These are phyloP conservation scores for Alternaria sp. DNA, from an alignment of 2,329 filamentous ascomycete species.

Conservation along the genomic window DNA sequence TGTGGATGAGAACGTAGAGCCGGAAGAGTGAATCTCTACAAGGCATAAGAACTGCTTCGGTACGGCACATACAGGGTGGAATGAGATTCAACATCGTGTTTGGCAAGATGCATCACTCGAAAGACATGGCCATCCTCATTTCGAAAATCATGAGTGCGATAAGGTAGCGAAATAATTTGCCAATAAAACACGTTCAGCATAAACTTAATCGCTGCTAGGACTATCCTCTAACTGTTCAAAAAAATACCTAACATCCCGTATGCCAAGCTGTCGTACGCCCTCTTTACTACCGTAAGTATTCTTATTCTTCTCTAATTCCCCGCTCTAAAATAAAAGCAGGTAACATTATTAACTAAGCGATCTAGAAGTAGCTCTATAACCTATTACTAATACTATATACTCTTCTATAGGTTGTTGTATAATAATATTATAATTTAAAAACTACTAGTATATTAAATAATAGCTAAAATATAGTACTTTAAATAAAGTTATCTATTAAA, in stretches of 20 bases:
- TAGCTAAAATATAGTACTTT: no score
- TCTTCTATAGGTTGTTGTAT: no score
- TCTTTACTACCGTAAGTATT: not conserved
- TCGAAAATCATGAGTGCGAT: not conserved
- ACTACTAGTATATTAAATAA: no score
- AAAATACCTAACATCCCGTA: not conserved
- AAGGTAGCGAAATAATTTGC: not conserved
- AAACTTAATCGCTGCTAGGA: not conserved
- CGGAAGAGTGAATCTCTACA: constrained; percentile 41
- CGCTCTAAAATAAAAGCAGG: not conserved
- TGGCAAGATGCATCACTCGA: not conserved
- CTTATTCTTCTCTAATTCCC: fast-evolving
- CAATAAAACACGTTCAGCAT: not conserved
- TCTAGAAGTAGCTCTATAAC: no score
- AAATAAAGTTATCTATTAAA: no score
- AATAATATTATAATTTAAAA: no score
- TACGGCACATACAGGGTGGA: not conserved
- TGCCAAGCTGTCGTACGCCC: not conserved
- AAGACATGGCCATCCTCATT: not conserved
- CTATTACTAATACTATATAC: no score
- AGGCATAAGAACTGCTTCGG: not conserved
- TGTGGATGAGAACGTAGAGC: constrained; percentile 55
- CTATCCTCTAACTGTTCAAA: not conserved
- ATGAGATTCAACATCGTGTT: not conserved
- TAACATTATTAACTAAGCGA: no score